Conservation (phyloP, 495 filamentous ascomycete species). For the Aspergillus sclerotiicarbonarius region DNA sequence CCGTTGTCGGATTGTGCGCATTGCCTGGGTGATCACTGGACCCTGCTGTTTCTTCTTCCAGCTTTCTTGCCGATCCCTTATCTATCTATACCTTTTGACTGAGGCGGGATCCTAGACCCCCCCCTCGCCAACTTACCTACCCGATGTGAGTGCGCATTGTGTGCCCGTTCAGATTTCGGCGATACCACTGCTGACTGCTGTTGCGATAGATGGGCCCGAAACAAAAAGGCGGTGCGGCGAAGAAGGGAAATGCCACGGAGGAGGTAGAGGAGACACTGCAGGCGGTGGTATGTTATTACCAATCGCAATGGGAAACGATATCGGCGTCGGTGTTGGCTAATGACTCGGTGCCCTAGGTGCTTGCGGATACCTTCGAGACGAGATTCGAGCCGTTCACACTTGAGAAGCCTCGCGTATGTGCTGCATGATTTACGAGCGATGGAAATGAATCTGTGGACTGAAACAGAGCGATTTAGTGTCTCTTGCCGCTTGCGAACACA, state of each 20-base stretch:
- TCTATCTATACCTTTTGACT: not conserved
- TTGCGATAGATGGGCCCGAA: constrained; percentile 40
- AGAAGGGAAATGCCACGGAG: constrained; percentile 59
- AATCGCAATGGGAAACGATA: constrained; percentile 12
- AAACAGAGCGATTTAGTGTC: constrained; percentile 58
- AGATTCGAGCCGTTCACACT: constrained; percentile 86
- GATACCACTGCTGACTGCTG: not conserved
- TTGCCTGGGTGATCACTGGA: not conserved
- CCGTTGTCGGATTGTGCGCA: not conserved
- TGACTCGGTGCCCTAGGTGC: constrained; percentile 48
- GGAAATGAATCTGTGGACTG: constrained; percentile 3
- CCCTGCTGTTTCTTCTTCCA: not conserved
- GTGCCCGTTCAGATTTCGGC: not conserved
- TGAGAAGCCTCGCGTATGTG: constrained; percentile 79
- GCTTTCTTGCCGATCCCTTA: not conserved
- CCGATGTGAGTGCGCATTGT: constrained; percentile 12
- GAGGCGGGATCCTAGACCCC: not conserved
- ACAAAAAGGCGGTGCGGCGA: constrained; percentile 63
- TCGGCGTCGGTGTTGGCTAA: constrained; percentile 14
- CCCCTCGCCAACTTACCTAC: not conserved
- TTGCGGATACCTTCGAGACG: constrained; percentile 92
- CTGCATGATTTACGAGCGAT: not conserved
- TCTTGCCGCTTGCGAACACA: constrained; percentile 88
- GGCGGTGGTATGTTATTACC: constrained; percentile 66
- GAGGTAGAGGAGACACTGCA: constrained; percentile 82